Percentiles rank a stretch among this genome's conserved stretches.
phyloP scores from a whole-genome alignment of 2,329 filamentous ascomycete species.

The Colletotrichum euphorbiae region DNA sequence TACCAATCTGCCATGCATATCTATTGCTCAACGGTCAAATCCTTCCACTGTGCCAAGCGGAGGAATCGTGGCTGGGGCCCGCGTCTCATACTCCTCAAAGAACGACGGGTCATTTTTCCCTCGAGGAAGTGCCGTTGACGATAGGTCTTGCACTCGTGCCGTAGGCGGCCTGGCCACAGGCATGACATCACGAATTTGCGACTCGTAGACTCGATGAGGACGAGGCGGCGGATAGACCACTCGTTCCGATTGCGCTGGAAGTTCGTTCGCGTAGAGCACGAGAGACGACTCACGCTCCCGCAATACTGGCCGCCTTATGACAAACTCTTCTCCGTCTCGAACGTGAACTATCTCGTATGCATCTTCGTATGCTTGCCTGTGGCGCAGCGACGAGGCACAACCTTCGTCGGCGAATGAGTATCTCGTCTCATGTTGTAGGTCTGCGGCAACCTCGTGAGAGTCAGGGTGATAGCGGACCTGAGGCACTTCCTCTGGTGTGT shows the following conservation, averaged over 20 bases:
- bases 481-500: neutral
- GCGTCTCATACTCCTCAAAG: conserved; percentile 59
- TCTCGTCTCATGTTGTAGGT: neutral
- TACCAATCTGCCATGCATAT: too few relatives aligned
- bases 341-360: conserved; percentile 60
- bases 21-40: neutral
- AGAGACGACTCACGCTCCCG: conserved; percentile 45
- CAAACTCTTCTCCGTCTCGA: conserved; percentile 57
- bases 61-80: conserved; percentile 47
- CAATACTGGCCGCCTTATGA: conserved; percentile 56
- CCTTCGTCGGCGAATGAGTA: neutral
- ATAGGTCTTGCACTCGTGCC: neutral
- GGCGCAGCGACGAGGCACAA: neutral
- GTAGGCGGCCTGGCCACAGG: neutral
- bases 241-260: neutral
- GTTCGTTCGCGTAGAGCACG: conserved; percentile 41
- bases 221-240: neutral
- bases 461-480: neutral
- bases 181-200: neutral
- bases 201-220: neutral
- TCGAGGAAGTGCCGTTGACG: neutral
- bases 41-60: neutral
- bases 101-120: neutral
- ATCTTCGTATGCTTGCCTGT: conserved; percentile 49
- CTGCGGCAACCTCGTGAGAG: neutral